phyloP scores from a whole-genome alignment of 1,284 basidiomycete genomes.

The Malassezia cuniculi region DNA sequence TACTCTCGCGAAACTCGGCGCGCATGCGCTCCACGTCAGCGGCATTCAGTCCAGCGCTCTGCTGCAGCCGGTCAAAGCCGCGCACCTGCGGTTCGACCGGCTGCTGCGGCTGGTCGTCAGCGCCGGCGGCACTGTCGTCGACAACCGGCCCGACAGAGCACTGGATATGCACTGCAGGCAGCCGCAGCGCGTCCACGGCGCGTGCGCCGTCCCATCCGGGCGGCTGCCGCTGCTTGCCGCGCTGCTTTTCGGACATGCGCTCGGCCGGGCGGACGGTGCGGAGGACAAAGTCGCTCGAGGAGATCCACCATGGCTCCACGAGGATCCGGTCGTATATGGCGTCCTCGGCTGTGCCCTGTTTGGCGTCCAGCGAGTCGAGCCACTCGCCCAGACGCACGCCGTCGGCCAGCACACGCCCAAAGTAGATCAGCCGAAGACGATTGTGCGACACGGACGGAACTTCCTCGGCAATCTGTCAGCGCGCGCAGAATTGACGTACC shows the following conservation, averaged over 20 bases:
- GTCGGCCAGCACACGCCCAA: conserved; percentile 22
- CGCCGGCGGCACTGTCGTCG: not conserved
- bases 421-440: conserved; percentile 23
- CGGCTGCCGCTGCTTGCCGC: conserved; percentile 1
- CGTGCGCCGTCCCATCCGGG: not conserved
- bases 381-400: conserved; percentile 20
- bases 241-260: not conserved
- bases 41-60: conserved; percentile 15
- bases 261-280: not conserved
- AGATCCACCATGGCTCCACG: too few species aligned
- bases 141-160: conserved; percentile 6
- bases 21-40: conserved; percentile 18
- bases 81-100: conserved; percentile 5
- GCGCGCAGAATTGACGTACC: too few species aligned
- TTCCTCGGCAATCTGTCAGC: too few species aligned
- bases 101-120: not conserved
- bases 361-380: conserved; percentile 19
- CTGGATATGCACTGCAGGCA: conserved; percentile 9
- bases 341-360: too few species aligned
- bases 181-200: conserved; percentile 2
- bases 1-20: conserved; percentile 12
- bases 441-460: too few species aligned
- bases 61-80: conserved; percentile 17
- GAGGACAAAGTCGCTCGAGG: too few species aligned
- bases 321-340: too few species aligned